Evolutionary conservation across 352 stramenopile species (phyloP).

Genomic region (Paralagenidium karlingii): DNA sequence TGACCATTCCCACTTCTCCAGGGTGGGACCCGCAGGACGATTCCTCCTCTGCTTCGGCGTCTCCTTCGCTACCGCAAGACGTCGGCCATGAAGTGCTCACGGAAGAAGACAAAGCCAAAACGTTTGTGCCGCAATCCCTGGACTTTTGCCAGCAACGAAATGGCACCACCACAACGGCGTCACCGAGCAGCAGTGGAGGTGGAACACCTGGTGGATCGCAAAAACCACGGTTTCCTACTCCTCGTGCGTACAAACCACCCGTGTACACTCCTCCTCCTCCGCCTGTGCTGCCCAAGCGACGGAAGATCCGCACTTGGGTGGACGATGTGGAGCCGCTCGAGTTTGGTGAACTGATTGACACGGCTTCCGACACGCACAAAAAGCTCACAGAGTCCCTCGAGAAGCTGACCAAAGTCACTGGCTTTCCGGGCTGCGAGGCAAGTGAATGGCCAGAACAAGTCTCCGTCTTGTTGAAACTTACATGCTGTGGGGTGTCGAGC

Average conservation of each 20-base stretch:
- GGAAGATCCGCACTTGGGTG: conserved; percentile 81
- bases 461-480: conserved; percentile 1
- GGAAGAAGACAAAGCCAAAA: conserved; percentile 39
- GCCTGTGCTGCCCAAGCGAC: conserved; percentile 52
- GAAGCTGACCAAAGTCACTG: conserved; percentile 55
- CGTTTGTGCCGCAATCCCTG: conserved; percentile 29
- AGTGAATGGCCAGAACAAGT: background rate
- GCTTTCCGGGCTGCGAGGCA: conserved; percentile 79
- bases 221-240: background rate
- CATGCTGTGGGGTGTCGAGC: conserved; percentile 1
- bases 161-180: background rate
- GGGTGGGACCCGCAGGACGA: conserved; percentile 30
- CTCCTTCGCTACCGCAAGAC: conserved; percentile 3
- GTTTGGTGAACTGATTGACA: conserved; percentile 42
- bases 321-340: conserved; percentile 57
- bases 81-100: conserved; percentile 56
- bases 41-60: background rate
- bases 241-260: conserved; percentile 7
- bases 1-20: conserved; percentile 36
- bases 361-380: conserved; percentile 51
- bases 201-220: background rate
- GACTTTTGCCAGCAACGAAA: background rate
- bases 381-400: conserved; percentile 34
- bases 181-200: background rate
- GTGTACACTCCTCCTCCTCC: conserved; percentile 63